Percentiles rank a stretch among this genome's conserved stretches.
These are phyloP conservation scores for Backusella mclennaniae DNA, from an alignment of 192 early-diverging fungal species.

Conservation along the genomic window DNA sequence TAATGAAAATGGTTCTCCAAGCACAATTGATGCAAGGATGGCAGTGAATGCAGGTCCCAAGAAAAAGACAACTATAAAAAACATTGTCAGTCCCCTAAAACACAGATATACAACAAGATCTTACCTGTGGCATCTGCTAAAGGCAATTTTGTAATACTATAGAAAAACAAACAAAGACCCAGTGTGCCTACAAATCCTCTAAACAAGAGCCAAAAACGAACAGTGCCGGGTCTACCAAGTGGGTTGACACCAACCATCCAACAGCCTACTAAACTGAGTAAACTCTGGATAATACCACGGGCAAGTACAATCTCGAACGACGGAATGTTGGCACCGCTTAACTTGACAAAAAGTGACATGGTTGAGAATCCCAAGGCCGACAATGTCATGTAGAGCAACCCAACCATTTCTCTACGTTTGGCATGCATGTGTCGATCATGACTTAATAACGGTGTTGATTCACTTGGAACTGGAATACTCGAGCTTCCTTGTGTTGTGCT, in stretches of 20 bases:
- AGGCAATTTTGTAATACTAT: constrained; percentile 62
- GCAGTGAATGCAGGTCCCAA: constrained; percentile 77
- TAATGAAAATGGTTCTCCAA: constrained; percentile 62
- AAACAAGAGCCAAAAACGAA: constrained; percentile 58
- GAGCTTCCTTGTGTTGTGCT: background rate
- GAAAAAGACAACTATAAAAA: constrained; percentile 62
- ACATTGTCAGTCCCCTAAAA: background rate
- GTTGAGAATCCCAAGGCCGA: constrained; percentile 71
- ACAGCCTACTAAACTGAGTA: constrained; percentile 58
- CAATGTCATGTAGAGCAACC: constrained; percentile 57
- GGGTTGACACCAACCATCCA: constrained; percentile 48
- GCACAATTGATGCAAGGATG: constrained; percentile 55
- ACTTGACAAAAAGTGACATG: constrained; percentile 74
- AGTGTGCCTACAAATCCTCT: constrained; percentile 65
- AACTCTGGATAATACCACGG: constrained; percentile 65
- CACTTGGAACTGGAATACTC: background rate
- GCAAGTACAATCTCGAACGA: constrained; percentile 72
- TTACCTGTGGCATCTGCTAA: constrained; percentile 69
- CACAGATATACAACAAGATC: background rate
- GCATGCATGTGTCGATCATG: background rate
- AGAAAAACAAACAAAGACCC: constrained; percentile 72
- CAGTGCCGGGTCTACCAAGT: constrained; percentile 42
- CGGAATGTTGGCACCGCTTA: constrained; percentile 55
- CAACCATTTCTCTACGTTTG: constrained; percentile 39
- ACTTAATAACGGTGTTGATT: constrained; percentile 15